A percentile compares a stretch with the other conserved stretches of the same genome.
Evolutionary conservation across 306 rosid genomes (phyloP).

Genomic region (Arachis hypogaea): DNA sequence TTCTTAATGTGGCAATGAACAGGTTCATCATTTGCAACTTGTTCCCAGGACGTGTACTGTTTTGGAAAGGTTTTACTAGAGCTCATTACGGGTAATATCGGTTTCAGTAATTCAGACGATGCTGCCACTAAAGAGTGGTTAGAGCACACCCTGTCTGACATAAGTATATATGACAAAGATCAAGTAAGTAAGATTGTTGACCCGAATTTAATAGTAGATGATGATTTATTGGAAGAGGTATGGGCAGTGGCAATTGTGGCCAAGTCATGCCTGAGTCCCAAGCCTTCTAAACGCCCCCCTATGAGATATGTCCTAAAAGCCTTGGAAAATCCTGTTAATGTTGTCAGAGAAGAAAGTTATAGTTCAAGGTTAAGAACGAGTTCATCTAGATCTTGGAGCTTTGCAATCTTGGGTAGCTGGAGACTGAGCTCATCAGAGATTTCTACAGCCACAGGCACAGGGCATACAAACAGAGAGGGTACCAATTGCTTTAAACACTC

Average conservation of each 20-base stretch:
- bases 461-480: conserved; percentile 48
- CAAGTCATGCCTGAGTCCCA: conserved; percentile 83
- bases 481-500: conserved; percentile 56
- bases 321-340: conserved; percentile 89
- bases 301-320: conserved; percentile 87
- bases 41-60: conserved; percentile 75
- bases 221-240: conserved; percentile 88
- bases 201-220: conserved; percentile 79
- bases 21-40: conserved; percentile 62
- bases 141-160: conserved; percentile 60
- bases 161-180: conserved; percentile 73
- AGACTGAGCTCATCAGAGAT: conserved; percentile 79
- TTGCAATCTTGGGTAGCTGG: conserved; percentile 88
- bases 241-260: conserved; percentile 98
- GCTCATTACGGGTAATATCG: conserved; percentile 88
- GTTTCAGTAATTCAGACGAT: conserved; percentile 69
- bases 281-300: conserved; percentile 76
- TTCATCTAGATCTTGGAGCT: conserved; percentile 83
- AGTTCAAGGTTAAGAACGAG: conserved; percentile 75
- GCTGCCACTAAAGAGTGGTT: conserved; percentile 71
- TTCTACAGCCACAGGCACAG: conserved; percentile 41
- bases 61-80: conserved; percentile 88
- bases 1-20: conserved; percentile 42
- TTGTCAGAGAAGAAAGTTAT: conserved; percentile 76
- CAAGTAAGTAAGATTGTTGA: conserved; percentile 70